phyloP scores from a whole-genome alignment of 805 yeast genomes.

The Wickerhamomyces mucosus region DNA sequence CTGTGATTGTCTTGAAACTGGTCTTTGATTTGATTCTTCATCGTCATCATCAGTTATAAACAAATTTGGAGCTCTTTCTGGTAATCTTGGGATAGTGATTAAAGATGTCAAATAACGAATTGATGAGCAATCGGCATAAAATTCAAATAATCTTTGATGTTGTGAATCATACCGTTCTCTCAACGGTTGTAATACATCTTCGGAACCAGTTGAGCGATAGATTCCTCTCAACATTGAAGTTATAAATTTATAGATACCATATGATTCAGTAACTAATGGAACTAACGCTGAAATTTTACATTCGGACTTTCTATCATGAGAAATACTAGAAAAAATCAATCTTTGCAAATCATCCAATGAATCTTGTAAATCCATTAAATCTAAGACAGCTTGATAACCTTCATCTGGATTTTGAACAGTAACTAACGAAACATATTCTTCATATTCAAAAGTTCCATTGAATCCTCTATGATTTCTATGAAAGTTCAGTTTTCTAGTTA shows the following conservation, averaged over 20 bases:
- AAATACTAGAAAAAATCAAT: slow-evolving; percentile 62
- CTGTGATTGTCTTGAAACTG: slow-evolving; percentile 14
- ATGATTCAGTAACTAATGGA: slow-evolving; percentile 84
- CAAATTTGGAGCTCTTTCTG: slow-evolving; percentile 27
- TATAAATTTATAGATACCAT: slow-evolving; percentile 84
- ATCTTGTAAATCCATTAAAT: slow-evolving; percentile 80
- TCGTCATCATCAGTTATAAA: slow-evolving; percentile 19
- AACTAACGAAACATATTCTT: slow-evolving; percentile 82
- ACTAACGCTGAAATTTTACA: slow-evolving; percentile 82
- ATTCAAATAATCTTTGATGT: slow-evolving; percentile 60
- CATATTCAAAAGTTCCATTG: slow-evolving; percentile 93
- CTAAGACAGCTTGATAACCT: slow-evolving; percentile 84
- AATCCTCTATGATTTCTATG: slow-evolving; percentile 82
- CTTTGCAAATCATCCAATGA: slow-evolving; percentile 70
- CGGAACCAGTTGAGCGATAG: slow-evolving; percentile 62
- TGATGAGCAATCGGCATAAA: slow-evolving; percentile 84
- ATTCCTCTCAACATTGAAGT: slow-evolving; percentile 88
- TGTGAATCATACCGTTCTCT: slow-evolving; percentile 54
- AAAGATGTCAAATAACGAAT: slow-evolving; percentile 73
- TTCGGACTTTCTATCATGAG: slow-evolving; percentile 50
- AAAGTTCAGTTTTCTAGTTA: slow-evolving; percentile 68
- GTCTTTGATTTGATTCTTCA: slow-evolving; percentile 11
- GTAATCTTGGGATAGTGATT: slow-evolving; percentile 60
- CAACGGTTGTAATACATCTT: slow-evolving; percentile 69
- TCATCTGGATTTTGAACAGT: slow-evolving; percentile 91